Percentiles rank a stretch among this genome's conserved stretches.
phyloP scores from a whole-genome alignment of 257 asterid genomes.

The Nemophila menziesii region DNA sequence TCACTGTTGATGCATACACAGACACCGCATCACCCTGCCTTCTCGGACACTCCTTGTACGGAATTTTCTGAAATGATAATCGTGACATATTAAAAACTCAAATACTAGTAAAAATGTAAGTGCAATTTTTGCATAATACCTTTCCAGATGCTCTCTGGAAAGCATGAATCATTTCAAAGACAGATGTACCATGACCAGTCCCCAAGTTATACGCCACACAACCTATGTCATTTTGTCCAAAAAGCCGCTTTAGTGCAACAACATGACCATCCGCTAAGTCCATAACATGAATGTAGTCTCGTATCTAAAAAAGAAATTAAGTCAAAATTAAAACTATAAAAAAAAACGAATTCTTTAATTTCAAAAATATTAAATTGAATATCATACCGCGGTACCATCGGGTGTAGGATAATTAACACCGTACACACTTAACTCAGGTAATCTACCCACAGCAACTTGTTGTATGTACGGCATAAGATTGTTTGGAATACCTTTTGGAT shows the following conservation, averaged over 20 bases:
- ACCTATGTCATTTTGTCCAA: constrained; percentile 49
- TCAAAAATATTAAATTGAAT: too few relatives aligned
- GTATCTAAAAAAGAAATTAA: constrained; percentile 34
- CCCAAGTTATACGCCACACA: constrained; percentile 88
- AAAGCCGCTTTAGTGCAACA: constrained; percentile 71
- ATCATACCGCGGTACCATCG: constrained; percentile 87
- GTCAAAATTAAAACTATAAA: not conserved
- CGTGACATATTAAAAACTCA: not conserved
- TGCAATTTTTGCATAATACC: constrained; percentile 45
- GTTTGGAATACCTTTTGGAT: constrained; percentile 92
- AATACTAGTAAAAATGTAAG: not conserved
- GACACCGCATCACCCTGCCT: constrained; percentile 90
- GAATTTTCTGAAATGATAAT: constrained; percentile 47
- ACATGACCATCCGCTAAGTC: constrained; percentile 97
- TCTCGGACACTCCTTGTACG: constrained; percentile 69
- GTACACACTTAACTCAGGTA: constrained; percentile 70
- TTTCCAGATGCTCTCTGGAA: constrained; percentile 74
- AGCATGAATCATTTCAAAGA: constrained; percentile 85
- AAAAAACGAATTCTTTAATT: too few relatives aligned
- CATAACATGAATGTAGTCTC: constrained; percentile 97
- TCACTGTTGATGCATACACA: constrained; percentile 80
- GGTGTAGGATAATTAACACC: constrained; percentile 91
- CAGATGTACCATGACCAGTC: constrained; percentile 85
- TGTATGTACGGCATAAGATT: constrained; percentile 95
- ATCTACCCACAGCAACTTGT: constrained; percentile 91